phyloP scores from a whole-genome alignment of 2,329 filamentous ascomycete species.

The Fusarium sterilihyphosum region DNA sequence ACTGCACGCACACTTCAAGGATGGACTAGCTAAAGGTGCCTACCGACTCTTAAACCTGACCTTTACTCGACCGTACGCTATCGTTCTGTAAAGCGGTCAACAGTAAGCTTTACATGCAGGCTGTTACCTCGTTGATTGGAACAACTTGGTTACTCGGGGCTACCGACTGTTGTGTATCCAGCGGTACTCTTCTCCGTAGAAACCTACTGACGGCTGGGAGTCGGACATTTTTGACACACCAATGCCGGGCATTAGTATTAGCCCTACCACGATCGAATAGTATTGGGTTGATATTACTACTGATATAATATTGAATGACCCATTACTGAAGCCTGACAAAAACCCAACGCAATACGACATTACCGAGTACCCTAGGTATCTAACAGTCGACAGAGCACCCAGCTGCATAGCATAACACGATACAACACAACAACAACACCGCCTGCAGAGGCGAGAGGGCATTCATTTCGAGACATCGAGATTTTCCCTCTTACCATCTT shows the following conservation, averaged over 20 bases:
- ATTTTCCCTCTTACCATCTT: constrained; percentile 14
- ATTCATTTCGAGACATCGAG: constrained; percentile 20
- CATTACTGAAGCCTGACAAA: constrained; percentile 30
- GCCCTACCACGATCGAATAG: constrained; percentile 23
- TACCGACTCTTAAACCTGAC: constrained; percentile 13
- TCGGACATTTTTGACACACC: constrained; percentile 34
- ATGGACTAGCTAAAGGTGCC: not conserved
- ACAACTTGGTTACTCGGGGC: constrained; percentile 21
- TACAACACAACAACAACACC: constrained; percentile 15
- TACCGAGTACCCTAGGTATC: not conserved
- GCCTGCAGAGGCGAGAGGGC: constrained; percentile 15
- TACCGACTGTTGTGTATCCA: constrained; percentile 28
- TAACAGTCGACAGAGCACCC: not conserved
- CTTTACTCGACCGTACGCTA: constrained; percentile 8
- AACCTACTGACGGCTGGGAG: constrained; percentile 10
- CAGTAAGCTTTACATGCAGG: not conserved
- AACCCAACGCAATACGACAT: constrained; percentile 28
- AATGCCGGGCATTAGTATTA: constrained; percentile 15
- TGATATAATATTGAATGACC: constrained; percentile 4
- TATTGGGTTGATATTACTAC: constrained; percentile 9
- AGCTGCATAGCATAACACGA: constrained; percentile 14
- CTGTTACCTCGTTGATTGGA: constrained; percentile 32
- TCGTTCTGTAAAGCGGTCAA: constrained; percentile 26
- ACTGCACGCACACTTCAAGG: not conserved
- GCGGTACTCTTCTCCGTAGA: constrained; percentile 15